phyloP scores from a whole-genome alignment of 2,329 filamentous ascomycete genomes.

The Verticillium dahliae region DNA sequence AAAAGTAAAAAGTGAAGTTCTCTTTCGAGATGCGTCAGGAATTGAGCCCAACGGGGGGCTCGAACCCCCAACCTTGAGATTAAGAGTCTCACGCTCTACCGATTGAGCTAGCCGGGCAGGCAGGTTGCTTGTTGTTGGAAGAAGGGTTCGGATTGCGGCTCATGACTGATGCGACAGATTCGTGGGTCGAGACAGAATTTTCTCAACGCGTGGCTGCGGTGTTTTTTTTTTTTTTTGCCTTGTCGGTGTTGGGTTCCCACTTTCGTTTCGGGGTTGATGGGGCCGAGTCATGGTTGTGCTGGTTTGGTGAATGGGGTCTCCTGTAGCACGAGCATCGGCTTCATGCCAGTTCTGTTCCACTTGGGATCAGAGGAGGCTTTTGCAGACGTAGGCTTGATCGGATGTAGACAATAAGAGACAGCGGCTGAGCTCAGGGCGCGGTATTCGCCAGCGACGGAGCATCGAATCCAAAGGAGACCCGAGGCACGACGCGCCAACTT shows the following conservation, averaged over 20 bases:
- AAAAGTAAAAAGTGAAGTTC: not conserved
- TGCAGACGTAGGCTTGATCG: no score
- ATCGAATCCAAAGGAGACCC: not conserved
- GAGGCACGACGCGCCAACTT: not conserved
- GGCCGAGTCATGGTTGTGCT: not conserved
- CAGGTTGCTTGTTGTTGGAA: not conserved
- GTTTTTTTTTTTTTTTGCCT: not conserved
- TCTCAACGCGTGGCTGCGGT: not conserved
- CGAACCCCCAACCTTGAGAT: slow-evolving; percentile 54
- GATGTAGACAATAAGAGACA: no score
- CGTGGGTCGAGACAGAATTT: not conserved
- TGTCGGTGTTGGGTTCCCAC: not conserved
- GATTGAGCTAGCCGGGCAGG: slow-evolving; percentile 58
- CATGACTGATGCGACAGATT: not conserved
- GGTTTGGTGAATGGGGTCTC: not conserved
- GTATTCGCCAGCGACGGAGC: not conserved
- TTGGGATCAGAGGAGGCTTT: no score
- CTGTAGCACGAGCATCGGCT: not conserved
- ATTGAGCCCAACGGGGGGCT: slow-evolving; percentile 14
- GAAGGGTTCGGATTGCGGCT: not conserved
- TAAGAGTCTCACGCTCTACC: slow-evolving; percentile 71
- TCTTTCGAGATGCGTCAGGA: slow-evolving; percentile 1
- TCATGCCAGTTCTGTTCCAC: no score
- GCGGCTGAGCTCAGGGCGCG: not conserved
- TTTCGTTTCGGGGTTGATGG: not conserved